Conservation (phyloP, 2,329 filamentous ascomycete species). For the Alternaria solani region DNA sequence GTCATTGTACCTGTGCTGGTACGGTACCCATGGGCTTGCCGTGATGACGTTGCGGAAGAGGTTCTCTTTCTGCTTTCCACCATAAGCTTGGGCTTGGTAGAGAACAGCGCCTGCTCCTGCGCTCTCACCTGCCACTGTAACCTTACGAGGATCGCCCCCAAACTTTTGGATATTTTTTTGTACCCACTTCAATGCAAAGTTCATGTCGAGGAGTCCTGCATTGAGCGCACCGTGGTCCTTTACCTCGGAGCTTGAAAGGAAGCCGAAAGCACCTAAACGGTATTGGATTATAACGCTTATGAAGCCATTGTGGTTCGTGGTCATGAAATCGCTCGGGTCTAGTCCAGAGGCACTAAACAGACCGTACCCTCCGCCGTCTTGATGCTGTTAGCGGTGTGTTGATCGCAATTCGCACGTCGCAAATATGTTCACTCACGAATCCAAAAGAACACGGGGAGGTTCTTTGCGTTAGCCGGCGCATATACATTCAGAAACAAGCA, state of each 20-base stretch:
- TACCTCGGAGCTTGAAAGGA: constrained; percentile 66
- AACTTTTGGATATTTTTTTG: constrained; percentile 62
- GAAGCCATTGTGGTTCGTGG: constrained; percentile 57
- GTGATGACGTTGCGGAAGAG: constrained; percentile 47
- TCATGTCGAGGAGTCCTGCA: constrained; percentile 70
- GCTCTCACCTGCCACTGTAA: constrained; percentile 69
- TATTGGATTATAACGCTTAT: constrained; percentile 70
- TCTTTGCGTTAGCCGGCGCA: constrained; percentile 53
- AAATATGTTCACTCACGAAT: constrained; percentile 52
- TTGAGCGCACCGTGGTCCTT: constrained; percentile 66
- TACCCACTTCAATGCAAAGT: constrained; percentile 68
- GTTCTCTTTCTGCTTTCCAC: constrained; percentile 42
- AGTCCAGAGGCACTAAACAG: constrained; percentile 41
- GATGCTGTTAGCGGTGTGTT: constrained; percentile 26
- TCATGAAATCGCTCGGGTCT: constrained; percentile 44
- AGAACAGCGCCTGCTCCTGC: constrained; percentile 67
- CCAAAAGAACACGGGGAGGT: constrained; percentile 64
- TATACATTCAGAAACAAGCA: constrained; percentile 54
- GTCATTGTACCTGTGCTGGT: constrained; percentile 45
- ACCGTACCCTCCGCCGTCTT: constrained; percentile 53
- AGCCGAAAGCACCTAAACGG: constrained; percentile 69
- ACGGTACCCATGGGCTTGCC: constrained; percentile 45
- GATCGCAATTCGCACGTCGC: constrained; percentile 39
- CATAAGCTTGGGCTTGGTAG: constrained; percentile 53
- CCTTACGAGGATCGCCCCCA: constrained; percentile 65